Evolutionary conservation across 257 asterid species (phyloP).

Genomic region (Plantago ovata): DNA sequence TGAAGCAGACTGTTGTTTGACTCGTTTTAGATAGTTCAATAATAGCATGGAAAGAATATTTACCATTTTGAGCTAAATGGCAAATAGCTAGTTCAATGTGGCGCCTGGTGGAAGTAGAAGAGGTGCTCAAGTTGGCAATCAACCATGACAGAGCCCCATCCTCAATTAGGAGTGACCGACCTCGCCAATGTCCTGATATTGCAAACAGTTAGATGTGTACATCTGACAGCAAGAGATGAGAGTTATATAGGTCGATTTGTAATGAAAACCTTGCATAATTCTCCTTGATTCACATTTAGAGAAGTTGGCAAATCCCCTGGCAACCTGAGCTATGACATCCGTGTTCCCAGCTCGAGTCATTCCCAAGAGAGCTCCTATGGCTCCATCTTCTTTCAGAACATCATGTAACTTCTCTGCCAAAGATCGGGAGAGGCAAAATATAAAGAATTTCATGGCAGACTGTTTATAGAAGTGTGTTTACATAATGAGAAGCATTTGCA

Average conservation of each 20-base stretch:
- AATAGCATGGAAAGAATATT: neutral
- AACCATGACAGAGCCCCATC: constrained; percentile 78
- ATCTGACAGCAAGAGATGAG: neutral
- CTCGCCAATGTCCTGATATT: constrained; percentile 57
- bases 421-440: constrained; percentile 4
- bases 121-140: constrained; percentile 50
- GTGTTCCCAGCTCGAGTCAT: constrained; percentile 57
- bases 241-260: neutral
- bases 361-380: constrained; percentile 65
- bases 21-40: neutral
- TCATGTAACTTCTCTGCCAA: constrained; percentile 61
- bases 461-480: neutral
- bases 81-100: constrained; percentile 89
- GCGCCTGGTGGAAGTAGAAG: constrained; percentile 59
- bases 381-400: constrained; percentile 70
- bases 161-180: constrained; percentile 70
- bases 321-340: constrained; percentile 79
- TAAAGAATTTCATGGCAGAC: neutral
- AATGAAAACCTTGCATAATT: constrained; percentile 63
- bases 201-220: constrained; percentile 16
- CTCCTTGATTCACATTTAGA: constrained; percentile 88
- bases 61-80: constrained; percentile 97
- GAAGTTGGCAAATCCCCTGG: constrained; percentile 87
- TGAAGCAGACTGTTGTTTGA: no score
- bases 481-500: no score